Base-by-base conservation (phyloP, 2,329 filamentous ascomycete genomes). In the Aureobasidium lini region DNA sequence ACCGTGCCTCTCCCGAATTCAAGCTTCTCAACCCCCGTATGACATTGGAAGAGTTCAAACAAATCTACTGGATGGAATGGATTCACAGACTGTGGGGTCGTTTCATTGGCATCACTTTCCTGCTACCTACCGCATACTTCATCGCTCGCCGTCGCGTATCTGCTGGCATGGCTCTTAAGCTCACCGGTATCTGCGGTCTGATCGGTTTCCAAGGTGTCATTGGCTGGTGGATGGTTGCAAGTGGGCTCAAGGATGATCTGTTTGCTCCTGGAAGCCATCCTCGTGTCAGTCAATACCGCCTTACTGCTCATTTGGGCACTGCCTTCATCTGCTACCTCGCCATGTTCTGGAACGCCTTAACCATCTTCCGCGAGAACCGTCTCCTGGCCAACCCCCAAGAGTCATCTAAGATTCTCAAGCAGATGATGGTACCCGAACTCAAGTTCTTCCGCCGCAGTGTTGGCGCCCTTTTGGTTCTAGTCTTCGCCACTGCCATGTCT, bases 31-130 rank as follows among this genome's bases (percentile, higher is more conserved):
- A 99, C 76, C 88, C 92, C 34, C 84, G 90, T 72, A 99, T 99
- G 94, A 87, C 83, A 34, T 80, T 99, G 60, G 82, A 86, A 61
- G 94, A 99, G 72, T 99, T 97, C 79, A 96, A 97, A 75, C 88
- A 94, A 72, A 99, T 99, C 66, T 99, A 97, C 81, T 99, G 88
- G 74, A 97, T 97, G 94, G 94, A 99, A 79, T 99, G 94, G 94
- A 85, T 87, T 44, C 94, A 99, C 74, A 85, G 94, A 32, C 81
- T 96, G 59, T 97, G 94, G 92, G 94, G 94, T 47, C 87, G 94
- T 64, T 81, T 95, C 66, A 89, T 99, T 60, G 94, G 94, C 61
- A 74, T 97, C 63, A 88, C 90, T 53, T 96, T 97, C 73, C 85
- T 96, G 49, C 70, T 96, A 1, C 94, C 94, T 1, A 89, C 93